Evolutionary conservation across 495 filamentous ascomycete genomes (phyloP).

Genomic region (Cercophora sp.): DNA sequence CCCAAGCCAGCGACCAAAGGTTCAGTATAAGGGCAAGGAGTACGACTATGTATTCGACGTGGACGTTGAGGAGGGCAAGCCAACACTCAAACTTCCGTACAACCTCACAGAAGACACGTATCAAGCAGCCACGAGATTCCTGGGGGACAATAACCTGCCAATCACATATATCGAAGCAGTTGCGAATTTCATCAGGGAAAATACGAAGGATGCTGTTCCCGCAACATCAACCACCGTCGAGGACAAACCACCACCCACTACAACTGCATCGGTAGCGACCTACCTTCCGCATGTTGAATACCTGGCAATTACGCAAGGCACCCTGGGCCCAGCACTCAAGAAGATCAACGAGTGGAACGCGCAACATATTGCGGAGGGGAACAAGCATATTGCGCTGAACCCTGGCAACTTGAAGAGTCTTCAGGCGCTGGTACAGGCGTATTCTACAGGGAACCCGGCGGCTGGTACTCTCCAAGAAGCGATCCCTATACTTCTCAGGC

Average conservation of each 20-base stretch:
- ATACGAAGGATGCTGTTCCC: slow-evolving; percentile 80
- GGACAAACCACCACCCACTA: slow-evolving; percentile 61
- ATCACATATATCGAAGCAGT: slow-evolving; percentile 90
- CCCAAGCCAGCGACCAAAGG: slow-evolving; percentile 67
- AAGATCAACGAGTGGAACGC: slow-evolving; percentile 27
- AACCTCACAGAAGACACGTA: slow-evolving; percentile 92
- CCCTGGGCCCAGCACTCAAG: slow-evolving; percentile 29
- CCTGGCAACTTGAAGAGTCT: slow-evolving; percentile 56
- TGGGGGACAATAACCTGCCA: slow-evolving; percentile 84
- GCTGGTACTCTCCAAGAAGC: slow-evolving; percentile 55
- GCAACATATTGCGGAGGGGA: slow-evolving; percentile 47
- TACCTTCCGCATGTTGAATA: slow-evolving; percentile 80
- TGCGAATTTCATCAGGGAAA: slow-evolving; percentile 86
- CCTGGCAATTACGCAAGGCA: slow-evolving; percentile 57
- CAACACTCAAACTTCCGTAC: slow-evolving; percentile 88
- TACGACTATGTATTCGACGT: slow-evolving; percentile 99
- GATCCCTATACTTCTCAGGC: slow-evolving; percentile 54
- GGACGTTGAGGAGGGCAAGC: slow-evolving; percentile 93
- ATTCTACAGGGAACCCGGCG: slow-evolving; percentile 20
- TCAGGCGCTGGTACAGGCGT: slow-evolving; percentile 13
- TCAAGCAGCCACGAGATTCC: slow-evolving; percentile 86
- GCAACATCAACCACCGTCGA: slow-evolving; percentile 45
- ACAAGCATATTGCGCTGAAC: slow-evolving; percentile 70
- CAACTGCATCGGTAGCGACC: slow-evolving; percentile 38
- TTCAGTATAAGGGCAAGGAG: slow-evolving; percentile 76